Base-by-base conservation (phyloP, 371 early-diverging fungal species). In the Mortierella polycephala region DNA sequence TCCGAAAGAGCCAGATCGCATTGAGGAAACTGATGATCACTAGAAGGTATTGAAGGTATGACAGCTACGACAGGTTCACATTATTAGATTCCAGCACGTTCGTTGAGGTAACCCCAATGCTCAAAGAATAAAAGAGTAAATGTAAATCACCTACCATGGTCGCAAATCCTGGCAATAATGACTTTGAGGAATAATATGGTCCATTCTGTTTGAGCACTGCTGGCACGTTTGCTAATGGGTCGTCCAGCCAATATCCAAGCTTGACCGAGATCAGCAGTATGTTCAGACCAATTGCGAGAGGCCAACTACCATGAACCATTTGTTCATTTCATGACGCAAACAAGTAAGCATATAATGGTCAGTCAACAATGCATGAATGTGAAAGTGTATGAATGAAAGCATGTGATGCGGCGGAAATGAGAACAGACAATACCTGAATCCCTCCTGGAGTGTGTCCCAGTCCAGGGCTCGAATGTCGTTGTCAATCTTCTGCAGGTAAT, bases 201-300 rank as follows among this genome's bases (percentile, higher is more conserved):
- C 67, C 56, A 44, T 68, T 63, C 14, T 55, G 46, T 42, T 49
- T 72, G 7, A 79, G 47, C 12, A 72, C 51, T 18, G 62, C 21
- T 16, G 79, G 79, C 7, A 62, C 52, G 42, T 68, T 69, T 13
- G 69, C 64, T 1, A 67, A 42, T 0, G 73, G 79, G 40, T 79
- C 79, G 45, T 79, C 73, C 8, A 79, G 57, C 79, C 79, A 79
- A 37, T 79, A 79, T 44, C 79, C 79, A 21, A 79, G 42, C 20
- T 65, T 79, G 45, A 72, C 79, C 39, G 72, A 71, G 8, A 49
- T 42, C 20, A 79, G 45, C 56, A 79, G 13, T 7, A 61, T 13
- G 45, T 79, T 79, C 21, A 79, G 58, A 6, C 51, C 69, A 1
- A 79, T 5, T 13, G 69, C 79, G 8, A 79, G 51, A 9, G 79